Conservation (phyloP, 306 rosid genomes). For the Morella rubra region DNA sequence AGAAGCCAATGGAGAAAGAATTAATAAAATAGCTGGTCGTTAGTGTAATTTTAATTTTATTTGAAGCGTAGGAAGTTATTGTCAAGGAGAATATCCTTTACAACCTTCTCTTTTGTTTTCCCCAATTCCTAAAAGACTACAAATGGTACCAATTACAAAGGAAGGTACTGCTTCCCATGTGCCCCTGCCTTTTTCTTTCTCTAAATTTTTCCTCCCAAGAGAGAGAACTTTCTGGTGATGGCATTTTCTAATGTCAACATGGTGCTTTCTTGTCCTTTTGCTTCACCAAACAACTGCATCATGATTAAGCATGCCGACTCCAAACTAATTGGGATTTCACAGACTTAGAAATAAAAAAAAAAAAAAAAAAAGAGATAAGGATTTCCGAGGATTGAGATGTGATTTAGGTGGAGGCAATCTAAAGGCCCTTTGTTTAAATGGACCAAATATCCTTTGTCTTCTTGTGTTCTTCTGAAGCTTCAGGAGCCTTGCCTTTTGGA, state of each 20-base stretch:
- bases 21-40: too few species aligned
- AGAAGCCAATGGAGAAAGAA: too few species aligned
- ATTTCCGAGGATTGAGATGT: too few species aligned
- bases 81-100: not conserved
- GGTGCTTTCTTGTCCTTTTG: conserved; percentile 25
- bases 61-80: too few species aligned
- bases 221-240: not conserved
- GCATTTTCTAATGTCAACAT: conserved; percentile 22
- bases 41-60: too few species aligned
- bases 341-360: too few species aligned
- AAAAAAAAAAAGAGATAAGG: too few species aligned
- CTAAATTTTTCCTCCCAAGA: not conserved
- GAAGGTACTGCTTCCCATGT: conserved; percentile 21
- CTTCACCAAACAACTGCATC: conserved; percentile 30
- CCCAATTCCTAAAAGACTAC: not conserved
- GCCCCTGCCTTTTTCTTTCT: conserved; percentile 23
- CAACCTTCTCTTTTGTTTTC: not conserved
- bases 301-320: conserved; percentile 35
- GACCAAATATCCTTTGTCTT: too few species aligned
- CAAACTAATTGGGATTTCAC: conserved; percentile 37
- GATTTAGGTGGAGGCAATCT: too few species aligned
- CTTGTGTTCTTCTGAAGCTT: too few species aligned
- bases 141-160: not conserved
- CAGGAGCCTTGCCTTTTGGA: too few species aligned
- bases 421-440: too few species aligned